phyloP scores from a whole-genome alignment of 116 monocot genomes.

The Zostera marina region DNA sequence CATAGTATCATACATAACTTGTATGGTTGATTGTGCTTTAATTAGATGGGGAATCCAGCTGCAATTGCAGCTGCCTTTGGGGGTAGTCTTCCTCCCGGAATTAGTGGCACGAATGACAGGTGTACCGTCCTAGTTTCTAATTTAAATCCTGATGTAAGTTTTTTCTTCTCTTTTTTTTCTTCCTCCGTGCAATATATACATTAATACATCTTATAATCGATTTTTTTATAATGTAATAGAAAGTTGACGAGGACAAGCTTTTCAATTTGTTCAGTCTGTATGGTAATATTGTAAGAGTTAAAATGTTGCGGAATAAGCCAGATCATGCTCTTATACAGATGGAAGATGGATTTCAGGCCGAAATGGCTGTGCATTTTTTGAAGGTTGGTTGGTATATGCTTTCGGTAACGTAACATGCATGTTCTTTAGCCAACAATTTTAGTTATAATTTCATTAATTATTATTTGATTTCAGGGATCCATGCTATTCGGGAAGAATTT shows the following conservation, averaged over 20 bases:
- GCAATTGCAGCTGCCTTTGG: constrained; percentile 88
- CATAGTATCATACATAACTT: background rate
- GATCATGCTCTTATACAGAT: constrained; percentile 97
- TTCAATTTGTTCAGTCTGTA: constrained; percentile 92
- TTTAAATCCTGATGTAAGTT: constrained; percentile 75
- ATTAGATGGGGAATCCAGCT: constrained; percentile 74
- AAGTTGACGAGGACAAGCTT: constrained; percentile 83
- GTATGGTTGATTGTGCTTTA: background rate
- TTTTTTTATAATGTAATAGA: constrained; percentile 19
- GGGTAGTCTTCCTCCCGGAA: constrained; percentile 70
- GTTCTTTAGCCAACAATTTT: too few relatives aligned
- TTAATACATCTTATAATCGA: too few relatives aligned
- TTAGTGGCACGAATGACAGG: constrained; percentile 79
- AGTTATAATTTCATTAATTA: too few relatives aligned
- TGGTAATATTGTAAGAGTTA: constrained; percentile 89
- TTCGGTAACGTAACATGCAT: background rate
- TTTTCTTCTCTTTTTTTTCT: background rate
- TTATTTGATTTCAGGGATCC: constrained; percentile 33
- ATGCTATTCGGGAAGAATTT: constrained; percentile 61
- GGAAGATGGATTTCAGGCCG: constrained; percentile 97
- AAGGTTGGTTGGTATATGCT: constrained; percentile 28
- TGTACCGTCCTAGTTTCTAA: constrained; percentile 86
- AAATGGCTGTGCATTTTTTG: constrained; percentile 78
- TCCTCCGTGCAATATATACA: too few relatives aligned
- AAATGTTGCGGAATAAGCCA: constrained; percentile 87